Percentiles rank a stretch among this genome's conserved stretches.
These are phyloP conservation scores for Claviceps sp. DNA, from an alignment of 2,329 filamentous ascomycete genomes.

Conservation along the genomic window DNA sequence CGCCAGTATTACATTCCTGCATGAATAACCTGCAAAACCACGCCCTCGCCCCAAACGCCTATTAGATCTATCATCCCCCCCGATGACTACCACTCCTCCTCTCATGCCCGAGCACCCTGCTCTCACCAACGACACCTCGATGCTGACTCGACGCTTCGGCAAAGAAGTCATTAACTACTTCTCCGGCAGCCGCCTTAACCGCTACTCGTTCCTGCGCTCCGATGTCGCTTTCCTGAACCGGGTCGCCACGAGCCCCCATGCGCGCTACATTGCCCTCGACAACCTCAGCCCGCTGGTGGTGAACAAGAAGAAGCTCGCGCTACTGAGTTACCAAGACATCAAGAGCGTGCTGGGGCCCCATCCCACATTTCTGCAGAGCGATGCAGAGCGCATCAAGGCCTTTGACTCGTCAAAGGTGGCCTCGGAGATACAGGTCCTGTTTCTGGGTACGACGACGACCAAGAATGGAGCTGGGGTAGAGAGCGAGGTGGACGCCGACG, in stretches of 20 bases:
- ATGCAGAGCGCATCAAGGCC: constrained; percentile 57
- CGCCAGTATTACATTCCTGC: too few species aligned
- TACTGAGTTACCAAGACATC: constrained; percentile 56
- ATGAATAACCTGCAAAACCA: too few species aligned
- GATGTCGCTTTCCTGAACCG: constrained; percentile 57
- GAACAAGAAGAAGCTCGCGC: constrained; percentile 46
- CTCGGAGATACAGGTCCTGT: constrained; percentile 55
- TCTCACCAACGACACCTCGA: constrained; percentile 40
- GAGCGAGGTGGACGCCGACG: constrained; percentile 19
- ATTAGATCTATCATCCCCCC: constrained; percentile 2
- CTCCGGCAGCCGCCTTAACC: constrained; percentile 63
- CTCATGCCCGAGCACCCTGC: constrained; percentile 31
- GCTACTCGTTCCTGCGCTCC: constrained; percentile 62
- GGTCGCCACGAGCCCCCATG: constrained; percentile 51
- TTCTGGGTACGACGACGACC: constrained; percentile 67
- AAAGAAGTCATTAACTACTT: constrained; percentile 77
- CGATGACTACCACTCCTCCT: constrained; percentile 16
- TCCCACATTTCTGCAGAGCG: constrained; percentile 50
- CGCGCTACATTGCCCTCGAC: constrained; percentile 67
- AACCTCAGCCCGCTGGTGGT: constrained; percentile 60
- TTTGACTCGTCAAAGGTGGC: constrained; percentile 66
- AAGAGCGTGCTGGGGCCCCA: constrained; percentile 55
- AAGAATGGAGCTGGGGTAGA: constrained; percentile 14
- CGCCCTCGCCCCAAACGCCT: too few species aligned
- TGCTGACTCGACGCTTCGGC: constrained; percentile 66